Evolutionary conservation across 1,139 yeast genomes (phyloP), one percentile per base, ranked within the genome.

Genomic region (Lodderomyces orthopsilosis): DNA sequence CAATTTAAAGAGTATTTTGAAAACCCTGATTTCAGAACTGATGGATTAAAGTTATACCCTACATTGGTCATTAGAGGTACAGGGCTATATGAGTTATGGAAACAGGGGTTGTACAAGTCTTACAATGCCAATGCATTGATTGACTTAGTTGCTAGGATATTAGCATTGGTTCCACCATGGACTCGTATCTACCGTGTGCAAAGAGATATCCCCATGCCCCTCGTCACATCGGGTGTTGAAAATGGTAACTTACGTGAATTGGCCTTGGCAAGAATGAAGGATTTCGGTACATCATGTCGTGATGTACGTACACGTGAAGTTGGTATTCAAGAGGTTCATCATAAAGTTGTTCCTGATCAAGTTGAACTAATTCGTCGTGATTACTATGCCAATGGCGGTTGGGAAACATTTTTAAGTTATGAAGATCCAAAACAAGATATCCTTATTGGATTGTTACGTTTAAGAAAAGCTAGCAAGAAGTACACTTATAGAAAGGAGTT

Each of bases 221-320:
- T 93, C 54, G 99, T 93, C 35, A 87, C 97, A 1, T 87, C 96
- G 1, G 99, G 99, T 55, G 99, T 93, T 38, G 99, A 93, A 57
- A 94, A 93, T 63, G 99, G 99, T 57, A 93, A 93, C 59, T 75
- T 93, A 58, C 78, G 99, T 63, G 99, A 93, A 62, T 74, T 93
- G 54, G 98, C 98, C 0, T 71, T 93, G 44, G 96, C 97, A 2
- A 79, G 99, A 66, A 94, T 93, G 98, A 90, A 89, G 60, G 98
- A 93, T 70, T 90, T 93, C 59, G 98, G 98, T 47, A 90, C 97
- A 1, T 76, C 87, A 33, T 93, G 98, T 65, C 78, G 98, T 55
- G 99, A 93, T 62, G 96, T 93, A n/a, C 82, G 99, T 62, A 90
- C 98, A 0, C 80, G 99, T 66, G 99, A 93, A 67, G 99, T 94